Evolutionary conservation across 148 eudicot species (phyloP).

Genomic region (Chenopodium album): DNA sequence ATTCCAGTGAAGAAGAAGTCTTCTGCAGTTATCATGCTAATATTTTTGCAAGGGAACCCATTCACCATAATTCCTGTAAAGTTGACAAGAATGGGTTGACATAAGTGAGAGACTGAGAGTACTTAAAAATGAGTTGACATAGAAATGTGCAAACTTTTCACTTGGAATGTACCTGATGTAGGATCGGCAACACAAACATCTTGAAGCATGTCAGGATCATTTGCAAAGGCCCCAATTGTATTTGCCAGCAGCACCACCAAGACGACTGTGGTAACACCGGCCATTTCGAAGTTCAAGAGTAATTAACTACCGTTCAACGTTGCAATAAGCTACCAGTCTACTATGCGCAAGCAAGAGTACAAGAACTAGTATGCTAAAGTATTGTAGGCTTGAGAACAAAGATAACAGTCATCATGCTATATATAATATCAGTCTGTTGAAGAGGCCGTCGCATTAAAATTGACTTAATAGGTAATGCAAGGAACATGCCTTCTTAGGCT

Average conservation of each 20-base stretch:
- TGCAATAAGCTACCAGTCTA: neutral
- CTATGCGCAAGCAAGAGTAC: neutral
- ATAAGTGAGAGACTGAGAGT: too few relatives aligned
- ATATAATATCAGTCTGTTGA: neutral
- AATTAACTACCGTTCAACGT: too few relatives aligned
- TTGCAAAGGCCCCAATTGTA: constrained; percentile 21
- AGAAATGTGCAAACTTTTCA: too few relatives aligned
- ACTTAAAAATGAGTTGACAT: too few relatives aligned
- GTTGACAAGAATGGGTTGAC: too few relatives aligned
- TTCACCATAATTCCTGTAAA: constrained; percentile 11
- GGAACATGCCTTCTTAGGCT: neutral
- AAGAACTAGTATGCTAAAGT: neutral
- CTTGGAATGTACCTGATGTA: constrained; percentile 11
- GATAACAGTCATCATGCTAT: neutral
- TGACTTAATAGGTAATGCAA: too few relatives aligned
- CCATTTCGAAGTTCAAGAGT: constrained; percentile 5
- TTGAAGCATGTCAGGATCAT: constrained; percentile 40
- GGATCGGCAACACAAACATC: constrained; percentile 37
- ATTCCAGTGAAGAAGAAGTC: constrained; percentile 22
- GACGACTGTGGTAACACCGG: neutral
- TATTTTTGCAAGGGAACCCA: constrained; percentile 20
- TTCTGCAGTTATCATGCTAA: neutral
- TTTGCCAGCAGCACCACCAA: constrained; percentile 19
- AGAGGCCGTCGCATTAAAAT: neutral
- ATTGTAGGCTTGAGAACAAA: neutral